phyloP scores from a whole-genome alignment of 2,329 filamentous ascomycete genomes.

The Aspergillus unguis region DNA sequence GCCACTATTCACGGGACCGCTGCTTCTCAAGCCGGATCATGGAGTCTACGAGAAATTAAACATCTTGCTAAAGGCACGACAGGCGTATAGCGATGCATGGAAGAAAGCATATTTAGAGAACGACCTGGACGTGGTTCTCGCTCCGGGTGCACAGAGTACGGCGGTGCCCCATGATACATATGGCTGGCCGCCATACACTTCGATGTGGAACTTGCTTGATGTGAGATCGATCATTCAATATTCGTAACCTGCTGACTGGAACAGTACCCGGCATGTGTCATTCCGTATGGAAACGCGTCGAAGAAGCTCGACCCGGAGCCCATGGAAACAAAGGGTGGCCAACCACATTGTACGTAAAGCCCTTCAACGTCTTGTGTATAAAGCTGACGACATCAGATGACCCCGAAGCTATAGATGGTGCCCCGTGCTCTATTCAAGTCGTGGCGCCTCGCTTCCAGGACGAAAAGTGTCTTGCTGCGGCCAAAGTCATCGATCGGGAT shows the following conservation, averaged over 20 bases:
- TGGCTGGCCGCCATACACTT: slow-evolving; percentile 4
- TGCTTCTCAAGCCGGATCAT: neutral
- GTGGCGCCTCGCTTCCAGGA: slow-evolving; percentile 48
- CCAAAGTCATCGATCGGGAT: slow-evolving; percentile 30
- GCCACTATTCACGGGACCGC: slow-evolving; percentile 3
- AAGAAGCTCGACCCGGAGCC: slow-evolving; percentile 39
- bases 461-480: slow-evolving; percentile 43
- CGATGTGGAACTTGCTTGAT: slow-evolving; percentile 3
- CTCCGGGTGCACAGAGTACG: slow-evolving; percentile 1
- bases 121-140: neutral
- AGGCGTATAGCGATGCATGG: neutral
- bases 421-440: slow-evolving; percentile 49
- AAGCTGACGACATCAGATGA: slow-evolving; percentile 35
- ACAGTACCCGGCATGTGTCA: slow-evolving; percentile 3
- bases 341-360: slow-evolving; percentile 25
- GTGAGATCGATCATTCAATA: slow-evolving; percentile 38
- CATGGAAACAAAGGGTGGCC: slow-evolving; percentile 26
- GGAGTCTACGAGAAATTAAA: slow-evolving; percentile 3
- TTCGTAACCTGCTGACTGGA: slow-evolving; percentile 17
- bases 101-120: neutral
- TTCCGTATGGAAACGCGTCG: slow-evolving; percentile 1
- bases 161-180: slow-evolving; percentile 7
- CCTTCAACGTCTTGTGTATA: neutral
- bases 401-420: slow-evolving; percentile 40
- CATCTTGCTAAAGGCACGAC: neutral